Evolutionary conservation across 2,329 filamentous ascomycete species (phyloP), one percentile per base, ranked within the genome.

Genomic region (Aspergillus brasiliensis): DNA sequence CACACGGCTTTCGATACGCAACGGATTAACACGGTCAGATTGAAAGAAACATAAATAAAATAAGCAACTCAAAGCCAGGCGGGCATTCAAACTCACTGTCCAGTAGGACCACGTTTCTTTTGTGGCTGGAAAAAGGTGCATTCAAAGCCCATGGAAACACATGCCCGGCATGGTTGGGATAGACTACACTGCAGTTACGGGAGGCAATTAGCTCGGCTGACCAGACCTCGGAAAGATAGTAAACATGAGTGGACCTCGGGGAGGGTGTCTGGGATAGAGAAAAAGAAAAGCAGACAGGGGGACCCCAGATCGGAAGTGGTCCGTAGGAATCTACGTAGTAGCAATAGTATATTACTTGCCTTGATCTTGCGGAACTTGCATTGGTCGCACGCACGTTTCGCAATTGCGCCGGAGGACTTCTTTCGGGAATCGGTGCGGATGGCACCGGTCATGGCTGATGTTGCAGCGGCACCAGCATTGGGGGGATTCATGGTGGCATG

Each of bases 91-190:
- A 73, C 74, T 71, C 65, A 76, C 74, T 75, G 71, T 56, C 71
- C 73, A 25, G 72, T 70, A 40, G 77, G 65, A 4, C 77, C 77
- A 47, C 77, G 71, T 58, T 78, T 78, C 62, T 78, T 79, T 59
- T 78, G 75, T 6, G 75, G 75, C 47, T 74, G 71, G 40, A 78
- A 71, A 59, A 77, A 80, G 6, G 77, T 78, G 62, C 77, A 80
- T 11, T 73, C 69, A 58, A 78, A 73, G 11, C 74, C 74, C 67
- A 74, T 75, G 3, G 69, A 69, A n/a, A 71, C 63, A 60, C 77
- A 79, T 34, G 71, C 71, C 51, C 70, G 71, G 56, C 77, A 78
- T 34, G 76, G 76, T 38, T 73, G 71, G 13, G 71, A 73, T 57
- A 79, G 69, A 59, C 77, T 77, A 56, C 77, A 80, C 67, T 77